A percentile compares a stretch with the other conserved stretches of the same genome.
Evolutionary conservation across 2,329 filamentous ascomycete species (phyloP).

Genomic region (Neopestalotiopsis sp.): DNA sequence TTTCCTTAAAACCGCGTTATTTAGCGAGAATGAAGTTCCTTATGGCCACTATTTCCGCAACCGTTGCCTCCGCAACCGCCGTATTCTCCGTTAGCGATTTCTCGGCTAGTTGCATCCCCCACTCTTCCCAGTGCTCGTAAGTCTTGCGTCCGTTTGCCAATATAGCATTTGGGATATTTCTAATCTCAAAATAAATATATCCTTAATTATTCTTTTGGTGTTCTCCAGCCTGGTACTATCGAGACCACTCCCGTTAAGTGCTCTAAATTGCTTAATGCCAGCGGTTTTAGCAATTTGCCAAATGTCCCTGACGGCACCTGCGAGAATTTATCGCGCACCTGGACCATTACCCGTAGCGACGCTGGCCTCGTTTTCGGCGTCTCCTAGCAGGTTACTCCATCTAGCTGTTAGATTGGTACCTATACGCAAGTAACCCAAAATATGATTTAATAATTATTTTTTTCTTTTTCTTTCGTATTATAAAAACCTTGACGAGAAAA

Average conservation of each 20-base stretch:
- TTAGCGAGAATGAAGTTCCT: constrained; percentile 32
- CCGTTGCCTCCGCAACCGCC: too few species aligned
- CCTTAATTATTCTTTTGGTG: constrained; percentile 22
- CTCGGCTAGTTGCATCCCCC: constrained; percentile 33
- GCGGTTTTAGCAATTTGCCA: constrained; percentile 31
- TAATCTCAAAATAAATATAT: neutral
- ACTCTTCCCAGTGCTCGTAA: constrained; percentile 34
- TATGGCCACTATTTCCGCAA: constrained; percentile 27
- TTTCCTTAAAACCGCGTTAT: neutral
- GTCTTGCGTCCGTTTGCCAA: neutral
- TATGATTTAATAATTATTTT: too few species aligned
- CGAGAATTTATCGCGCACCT: constrained; percentile 35
- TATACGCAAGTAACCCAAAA: constrained; percentile 24
- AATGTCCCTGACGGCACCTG: constrained; percentile 34
- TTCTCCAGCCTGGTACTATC: constrained; percentile 28
- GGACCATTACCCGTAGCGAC: constrained; percentile 27
- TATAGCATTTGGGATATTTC: neutral
- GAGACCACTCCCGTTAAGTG: constrained; percentile 33
- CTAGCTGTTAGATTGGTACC: constrained; percentile 29
- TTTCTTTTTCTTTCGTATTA: too few species aligned
- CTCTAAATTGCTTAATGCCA: constrained; percentile 21
- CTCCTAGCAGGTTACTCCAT: constrained; percentile 32
- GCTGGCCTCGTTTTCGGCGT: constrained; percentile 34
- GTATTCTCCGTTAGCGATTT: constrained; percentile 34
- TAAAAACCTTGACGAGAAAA: too few species aligned